A percentile compares a stretch with the other conserved stretches of the same genome.
Conservation (phyloP, 78 protist species). For the Planoprotostelium fungivorum region DNA sequence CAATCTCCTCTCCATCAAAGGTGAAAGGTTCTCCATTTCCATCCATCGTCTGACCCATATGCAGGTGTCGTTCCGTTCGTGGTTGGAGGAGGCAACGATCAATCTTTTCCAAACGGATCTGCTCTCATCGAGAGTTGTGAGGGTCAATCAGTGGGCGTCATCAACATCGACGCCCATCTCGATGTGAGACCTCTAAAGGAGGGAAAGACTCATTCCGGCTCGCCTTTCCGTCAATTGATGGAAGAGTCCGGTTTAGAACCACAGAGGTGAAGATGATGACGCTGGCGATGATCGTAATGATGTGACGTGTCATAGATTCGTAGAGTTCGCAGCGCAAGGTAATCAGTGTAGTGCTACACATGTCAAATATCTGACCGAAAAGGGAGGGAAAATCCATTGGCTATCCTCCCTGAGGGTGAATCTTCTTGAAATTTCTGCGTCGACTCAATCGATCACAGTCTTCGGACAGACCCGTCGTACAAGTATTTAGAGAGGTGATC, state of each 20-base stretch:
- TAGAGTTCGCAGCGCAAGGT: conserved; percentile 61
- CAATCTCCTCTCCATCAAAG: not conserved
- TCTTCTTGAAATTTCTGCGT: not conserved
- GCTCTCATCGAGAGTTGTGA: not conserved
- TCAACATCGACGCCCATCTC: conserved; percentile 61
- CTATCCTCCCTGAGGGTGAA: not conserved
- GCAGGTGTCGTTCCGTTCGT: conserved; percentile 37
- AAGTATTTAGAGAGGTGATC: too few species aligned
- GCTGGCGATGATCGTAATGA: not conserved
- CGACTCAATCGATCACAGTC: too few species aligned
- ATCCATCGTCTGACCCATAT: not conserved
- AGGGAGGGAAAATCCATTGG: conserved; percentile 20
- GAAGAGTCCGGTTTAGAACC: not conserved
- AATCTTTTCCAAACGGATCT: conserved; percentile 26
- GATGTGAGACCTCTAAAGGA: conserved; percentile 44
- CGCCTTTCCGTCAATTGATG: conserved; percentile 49
- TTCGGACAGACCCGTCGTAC: too few species aligned
- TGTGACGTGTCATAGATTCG: not conserved
- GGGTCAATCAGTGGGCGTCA: conserved; percentile 9
- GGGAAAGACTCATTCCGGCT: conserved; percentile 43
- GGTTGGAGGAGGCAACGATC: conserved; percentile 66
- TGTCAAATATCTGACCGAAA: not conserved
- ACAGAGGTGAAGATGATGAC: not conserved
- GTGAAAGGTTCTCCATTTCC: not conserved
- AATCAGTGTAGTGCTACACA: conserved; percentile 42